Conservation (phyloP, 768 basidiomycete species). For the Russula emetica region DNA sequence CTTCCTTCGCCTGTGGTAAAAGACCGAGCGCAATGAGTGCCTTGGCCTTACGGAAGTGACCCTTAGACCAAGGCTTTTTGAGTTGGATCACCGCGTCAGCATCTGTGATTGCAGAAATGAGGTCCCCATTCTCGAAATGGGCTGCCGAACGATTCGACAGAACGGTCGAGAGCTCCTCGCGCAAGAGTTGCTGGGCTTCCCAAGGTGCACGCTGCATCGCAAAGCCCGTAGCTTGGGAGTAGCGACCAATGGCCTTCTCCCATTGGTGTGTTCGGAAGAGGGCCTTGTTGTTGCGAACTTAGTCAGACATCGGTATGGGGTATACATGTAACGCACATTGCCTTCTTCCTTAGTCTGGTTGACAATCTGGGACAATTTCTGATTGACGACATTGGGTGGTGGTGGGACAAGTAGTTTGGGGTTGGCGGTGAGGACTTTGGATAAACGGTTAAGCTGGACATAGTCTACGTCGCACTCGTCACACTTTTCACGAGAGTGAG, state of each 20-base stretch:
- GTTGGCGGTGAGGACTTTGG: slow-evolving; percentile 63
- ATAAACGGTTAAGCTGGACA: slow-evolving; percentile 67
- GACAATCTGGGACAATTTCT: slow-evolving; percentile 70
- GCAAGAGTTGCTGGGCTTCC: slow-evolving; percentile 76
- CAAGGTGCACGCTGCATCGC: slow-evolving; percentile 83
- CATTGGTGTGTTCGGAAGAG: slow-evolving; percentile 74
- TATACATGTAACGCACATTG: slow-evolving; percentile 57
- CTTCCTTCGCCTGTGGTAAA: slow-evolving; percentile 73
- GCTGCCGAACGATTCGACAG: slow-evolving; percentile 92
- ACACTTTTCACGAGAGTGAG: slow-evolving; percentile 73
- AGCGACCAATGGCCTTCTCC: slow-evolving; percentile 67
- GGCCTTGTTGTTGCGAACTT: slow-evolving; percentile 41
- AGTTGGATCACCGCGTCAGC: slow-evolving; percentile 86
- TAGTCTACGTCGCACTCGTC: slow-evolving; percentile 71
- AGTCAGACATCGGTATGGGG: slow-evolving; percentile 30
- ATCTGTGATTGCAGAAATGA: slow-evolving; percentile 74
- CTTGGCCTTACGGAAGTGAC: slow-evolving; percentile 91
- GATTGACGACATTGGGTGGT: slow-evolving; percentile 69
- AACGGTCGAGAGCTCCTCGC: slow-evolving; percentile 87
- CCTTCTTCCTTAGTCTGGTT: slow-evolving; percentile 88
- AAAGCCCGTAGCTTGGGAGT: slow-evolving; percentile 71
- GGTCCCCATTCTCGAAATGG: slow-evolving; percentile 71
- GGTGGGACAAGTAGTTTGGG: slow-evolving; percentile 75
- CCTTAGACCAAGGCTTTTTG: slow-evolving; percentile 89
- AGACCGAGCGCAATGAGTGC: slow-evolving; percentile 71